These are phyloP conservation scores for Durio zibethinus DNA, from an alignment of 345 rosid species.

Conservation along the genomic window DNA sequence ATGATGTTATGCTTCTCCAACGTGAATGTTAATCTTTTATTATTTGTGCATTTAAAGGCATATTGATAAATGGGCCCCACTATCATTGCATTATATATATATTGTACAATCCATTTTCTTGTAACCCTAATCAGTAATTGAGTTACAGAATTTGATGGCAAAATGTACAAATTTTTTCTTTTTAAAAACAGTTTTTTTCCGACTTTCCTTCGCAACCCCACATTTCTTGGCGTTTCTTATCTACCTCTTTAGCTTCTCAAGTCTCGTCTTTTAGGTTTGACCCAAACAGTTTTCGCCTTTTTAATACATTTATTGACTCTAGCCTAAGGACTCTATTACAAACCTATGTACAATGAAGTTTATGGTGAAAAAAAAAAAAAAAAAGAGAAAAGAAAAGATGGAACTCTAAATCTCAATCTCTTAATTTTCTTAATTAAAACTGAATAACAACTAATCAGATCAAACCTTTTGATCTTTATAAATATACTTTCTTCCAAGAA, in stretches of 20 bases:
- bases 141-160: slow-evolving; percentile 24
- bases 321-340: not conserved
- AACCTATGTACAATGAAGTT: not conserved
- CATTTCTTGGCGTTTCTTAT: not conserved
- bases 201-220: not conserved
- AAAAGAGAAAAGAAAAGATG: not conserved
- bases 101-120: slow-evolving; percentile 11
- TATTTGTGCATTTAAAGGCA: slow-evolving; percentile 20
- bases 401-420: not conserved
- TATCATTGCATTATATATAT: slow-evolving; percentile 10
- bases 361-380: not conserved
- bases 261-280: slow-evolving; percentile 21
- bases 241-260: not conserved
- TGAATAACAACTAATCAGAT: no score
- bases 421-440: no score
- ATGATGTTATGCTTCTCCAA: not conserved
- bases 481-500: no score
- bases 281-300: not conserved
- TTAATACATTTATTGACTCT: not conserved
- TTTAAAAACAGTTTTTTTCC: not conserved
- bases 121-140: slow-evolving; percentile 28
- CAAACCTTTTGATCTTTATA: no score
- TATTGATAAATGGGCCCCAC: slow-evolving; percentile 34
- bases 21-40: not conserved
- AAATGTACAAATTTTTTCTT: not conserved